Evolutionary conservation across 345 rosid genomes (phyloP), one percentile per base, ranked within the genome.

Genomic region (Salix exigua): DNA sequence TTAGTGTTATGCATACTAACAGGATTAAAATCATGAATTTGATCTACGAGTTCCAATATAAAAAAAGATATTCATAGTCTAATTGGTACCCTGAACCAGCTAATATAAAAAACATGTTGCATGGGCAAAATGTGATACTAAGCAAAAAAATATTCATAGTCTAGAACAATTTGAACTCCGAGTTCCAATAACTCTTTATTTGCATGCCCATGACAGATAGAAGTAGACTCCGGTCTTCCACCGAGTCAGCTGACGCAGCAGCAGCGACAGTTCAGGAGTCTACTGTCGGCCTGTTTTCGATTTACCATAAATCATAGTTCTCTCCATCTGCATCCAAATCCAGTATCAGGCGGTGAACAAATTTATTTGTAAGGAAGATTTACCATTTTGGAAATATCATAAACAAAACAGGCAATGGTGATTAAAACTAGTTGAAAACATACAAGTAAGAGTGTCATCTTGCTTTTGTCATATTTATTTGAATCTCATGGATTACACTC

Each of bases 321-420:
- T 73, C 78, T 76, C 82, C 60, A 79, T 7, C 80, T 79, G 71
- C 18, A 62, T 10, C 25, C 50, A 68, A 23, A 26, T 30, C n/a
- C 23, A 23, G n/a, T 55, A 23, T 25, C 58, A 19, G n/a, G 6
- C 0, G 23, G 7, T 51, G 58, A 51, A 51, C 23, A 51, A 19
- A 18, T 51, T 18, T 7, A 11, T 18, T 51, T 51, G 21, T 0
- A 51, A 19, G 2, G 58, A 19, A 51, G 6, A 19, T 51, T 19
- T 51, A 0, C 21, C 19, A 6, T 6, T 51, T 51, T 51, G 58
- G 58, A 51, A 51, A 19, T 19, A 19, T 18, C 23, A 19, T 51
- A 51, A 19, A 19, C 58, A 51, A 51, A 6, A 51, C 23, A 48
- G 46, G 30, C 33, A 48, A 9, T 21, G n/a, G 21, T 51, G 60